phyloP scores from a whole-genome alignment of 805 yeast species.

The Candida michaelii region DNA sequence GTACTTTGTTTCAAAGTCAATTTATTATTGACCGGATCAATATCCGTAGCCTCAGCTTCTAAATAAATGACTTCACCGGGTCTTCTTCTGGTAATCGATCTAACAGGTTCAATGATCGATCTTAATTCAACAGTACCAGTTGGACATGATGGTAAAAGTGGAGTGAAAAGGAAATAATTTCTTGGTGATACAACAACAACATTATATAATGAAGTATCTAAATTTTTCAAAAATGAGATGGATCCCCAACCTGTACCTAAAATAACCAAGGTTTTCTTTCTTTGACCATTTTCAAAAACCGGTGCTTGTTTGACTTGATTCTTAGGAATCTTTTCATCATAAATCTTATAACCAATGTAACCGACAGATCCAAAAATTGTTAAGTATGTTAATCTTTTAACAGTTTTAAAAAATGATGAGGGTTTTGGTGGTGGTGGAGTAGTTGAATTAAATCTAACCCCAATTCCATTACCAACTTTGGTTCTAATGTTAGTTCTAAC shows the following conservation, averaged over 20 bases:
- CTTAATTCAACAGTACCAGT: slow-evolving; percentile 89
- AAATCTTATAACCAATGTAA: slow-evolving; percentile 50
- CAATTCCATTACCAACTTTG: neutral
- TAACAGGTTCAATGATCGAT: slow-evolving; percentile 91
- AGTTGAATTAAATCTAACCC: slow-evolving; percentile 15
- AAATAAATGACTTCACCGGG: slow-evolving; percentile 77
- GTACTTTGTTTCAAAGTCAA: slow-evolving; percentile 63
- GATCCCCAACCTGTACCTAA: slow-evolving; percentile 96
- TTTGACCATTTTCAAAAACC: slow-evolving; percentile 53
- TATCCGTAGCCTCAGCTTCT: slow-evolving; percentile 86
- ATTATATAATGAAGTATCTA: slow-evolving; percentile 85
- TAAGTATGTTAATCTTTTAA: slow-evolving; percentile 47
- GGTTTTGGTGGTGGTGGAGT: slow-evolving; percentile 3
- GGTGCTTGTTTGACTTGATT: slow-evolving; percentile 62
- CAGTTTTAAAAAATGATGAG: slow-evolving; percentile 36
- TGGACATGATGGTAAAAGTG: slow-evolving; percentile 92
- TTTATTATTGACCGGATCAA: slow-evolving; percentile 70
- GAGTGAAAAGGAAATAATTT: slow-evolving; percentile 93
- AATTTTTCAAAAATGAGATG: slow-evolving; percentile 74
- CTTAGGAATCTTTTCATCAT: slow-evolving; percentile 61
- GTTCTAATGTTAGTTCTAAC: neutral
- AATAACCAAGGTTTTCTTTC: slow-evolving; percentile 73
- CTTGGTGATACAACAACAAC: slow-evolving; percentile 91
- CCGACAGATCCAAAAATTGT: slow-evolving; percentile 58
- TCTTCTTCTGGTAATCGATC: slow-evolving; percentile 77